These are phyloP conservation scores for Tricholoma saponaceum DNA, from an alignment of 768 basidiomycete genomes.

Conservation along the genomic window DNA sequence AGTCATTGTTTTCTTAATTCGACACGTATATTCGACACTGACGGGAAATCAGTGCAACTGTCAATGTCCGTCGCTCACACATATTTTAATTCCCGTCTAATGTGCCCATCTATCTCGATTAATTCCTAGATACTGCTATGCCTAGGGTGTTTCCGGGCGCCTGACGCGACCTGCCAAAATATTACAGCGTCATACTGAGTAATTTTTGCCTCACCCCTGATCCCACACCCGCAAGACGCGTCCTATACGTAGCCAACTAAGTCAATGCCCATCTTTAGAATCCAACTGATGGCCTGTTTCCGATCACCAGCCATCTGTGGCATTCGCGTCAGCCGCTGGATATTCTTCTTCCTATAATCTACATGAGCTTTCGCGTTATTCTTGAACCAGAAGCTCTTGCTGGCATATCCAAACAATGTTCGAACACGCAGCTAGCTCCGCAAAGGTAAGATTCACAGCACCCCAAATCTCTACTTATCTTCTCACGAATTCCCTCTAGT, in stretches of 20 bases:
- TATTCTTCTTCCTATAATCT: not conserved
- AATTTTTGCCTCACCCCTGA: not conserved
- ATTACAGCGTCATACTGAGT: not conserved
- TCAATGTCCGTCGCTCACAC: not conserved
- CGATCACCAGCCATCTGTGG: not conserved
- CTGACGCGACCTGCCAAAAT: not conserved
- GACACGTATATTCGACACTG: not conserved
- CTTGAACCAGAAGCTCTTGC: conserved; percentile 18
- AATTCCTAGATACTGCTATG: not conserved
- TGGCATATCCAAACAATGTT: conserved; percentile 5
- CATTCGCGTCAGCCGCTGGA: not conserved
- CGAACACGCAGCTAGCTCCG: not conserved
- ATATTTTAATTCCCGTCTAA: not conserved
- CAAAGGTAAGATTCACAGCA: conserved; percentile 9
- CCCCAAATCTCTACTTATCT: conserved; percentile 5
- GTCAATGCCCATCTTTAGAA: not conserved
- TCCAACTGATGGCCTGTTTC: not conserved
- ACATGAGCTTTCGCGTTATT: conserved; percentile 8
- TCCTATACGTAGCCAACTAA: not conserved
- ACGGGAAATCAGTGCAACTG: not conserved
- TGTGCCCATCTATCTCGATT: not conserved
- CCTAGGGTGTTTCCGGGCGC: not conserved
- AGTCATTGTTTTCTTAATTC: conserved; percentile 12
- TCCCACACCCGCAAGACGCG: not conserved
- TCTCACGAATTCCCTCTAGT: conserved; percentile 8